These are phyloP conservation scores for Trichoderma koningiopsis DNA, from an alignment of 2,329 filamentous ascomycete species.

Conservation along the genomic window DNA sequence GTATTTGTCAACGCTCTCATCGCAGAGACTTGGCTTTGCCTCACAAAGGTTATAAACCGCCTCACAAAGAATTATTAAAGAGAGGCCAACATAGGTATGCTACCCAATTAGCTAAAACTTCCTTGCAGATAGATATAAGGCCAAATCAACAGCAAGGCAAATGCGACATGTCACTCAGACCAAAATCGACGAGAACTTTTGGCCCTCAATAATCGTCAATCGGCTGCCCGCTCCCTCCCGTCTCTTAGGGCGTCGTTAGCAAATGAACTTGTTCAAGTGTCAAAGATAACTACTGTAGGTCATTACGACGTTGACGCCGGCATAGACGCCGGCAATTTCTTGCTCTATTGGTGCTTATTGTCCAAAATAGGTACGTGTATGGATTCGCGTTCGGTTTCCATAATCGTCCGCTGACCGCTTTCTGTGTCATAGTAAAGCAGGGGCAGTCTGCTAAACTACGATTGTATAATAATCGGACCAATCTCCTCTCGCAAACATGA, in stretches of 20 bases:
- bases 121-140: background rate
- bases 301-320: background rate
- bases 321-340: background rate
- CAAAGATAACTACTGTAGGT: background rate
- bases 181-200: background rate
- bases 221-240: background rate
- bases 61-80: background rate
- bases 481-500: background rate
- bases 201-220: background rate
- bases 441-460: background rate
- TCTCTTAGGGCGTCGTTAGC: background rate
- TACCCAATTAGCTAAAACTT: background rate
- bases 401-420: background rate
- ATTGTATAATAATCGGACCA: background rate
- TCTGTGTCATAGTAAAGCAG: background rate
- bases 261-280: background rate
- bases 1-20: background rate
- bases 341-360: no score
- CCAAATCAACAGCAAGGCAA: background rate
- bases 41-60: background rate
- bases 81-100: background rate
- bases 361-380: no score
- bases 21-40: background rate
- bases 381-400: no score
- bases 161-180: slow-evolving; percentile 3